Evolutionary conservation across 1,284 basidiomycete species (phyloP), one percentile per base, ranked within the genome.

Genomic region (Apiotrichum mycotoxinovorans): DNA sequence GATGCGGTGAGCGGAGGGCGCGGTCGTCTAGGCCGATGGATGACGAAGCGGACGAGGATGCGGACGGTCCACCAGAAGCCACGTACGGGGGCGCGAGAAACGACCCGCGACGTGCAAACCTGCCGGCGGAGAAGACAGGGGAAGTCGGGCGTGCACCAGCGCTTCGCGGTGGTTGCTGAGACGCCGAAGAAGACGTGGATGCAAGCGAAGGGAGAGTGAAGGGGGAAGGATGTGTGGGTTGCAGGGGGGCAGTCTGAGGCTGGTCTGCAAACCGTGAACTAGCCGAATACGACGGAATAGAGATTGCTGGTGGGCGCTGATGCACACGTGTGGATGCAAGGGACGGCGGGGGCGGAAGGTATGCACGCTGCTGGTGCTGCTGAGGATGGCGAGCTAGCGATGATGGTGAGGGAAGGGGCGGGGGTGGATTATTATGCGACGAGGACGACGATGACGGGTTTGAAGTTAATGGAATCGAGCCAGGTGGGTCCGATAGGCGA

Each of bases 1-100:
- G 72, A 66, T 73, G 68, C 5, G 73, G 73, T 4, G 71, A 73
- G 33, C 73, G 67, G 11, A 72, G 63, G 15, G 61, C 60, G 37
- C 70, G 56, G 52, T 74, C 69, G 60, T 60, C 64, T 44, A 54
- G 54, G 41, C 46, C 41, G 38, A 43, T 51, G 20, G 58, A 56
- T 8, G 64, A 64, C 10, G 65, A 61, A 12, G 64, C 60, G 9
- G 67, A 69, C 15, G 55, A 33, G 2, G 51, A 40, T 5, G 54
- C 14, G 8, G 54, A 51, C 2, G 44, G 26, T 22, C 33, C 48
- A 5, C 33, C 48, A n/a, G 49, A 38, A 20, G 35, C 40, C 8
- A 15, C 11, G 51, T 52, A 52, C 2, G 51, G 51, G 17, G 51
- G 51, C 15, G 51, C 51, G 17, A 52, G 41, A 12, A 34, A 30